Evolutionary conservation across 192 early-diverging fungal genomes (phyloP), one percentile per base, ranked within the genome.

Genomic region (Coemansia sp.): DNA sequence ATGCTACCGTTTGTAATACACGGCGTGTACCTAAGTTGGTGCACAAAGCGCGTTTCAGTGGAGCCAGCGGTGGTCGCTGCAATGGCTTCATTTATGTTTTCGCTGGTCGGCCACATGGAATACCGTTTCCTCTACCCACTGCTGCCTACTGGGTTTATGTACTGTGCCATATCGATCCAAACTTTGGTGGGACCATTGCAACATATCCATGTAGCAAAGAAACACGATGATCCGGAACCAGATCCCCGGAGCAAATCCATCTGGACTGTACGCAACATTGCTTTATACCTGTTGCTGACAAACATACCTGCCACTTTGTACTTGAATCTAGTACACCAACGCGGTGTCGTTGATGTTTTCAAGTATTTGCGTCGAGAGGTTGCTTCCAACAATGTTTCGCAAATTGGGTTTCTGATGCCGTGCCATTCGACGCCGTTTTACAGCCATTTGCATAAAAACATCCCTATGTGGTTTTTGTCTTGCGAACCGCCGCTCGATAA

Each of bases 391-490:
- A 28, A 56, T 40, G 64, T 56, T 1, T 64, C 33, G 5, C 76
- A 82, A 18, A 77, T 95, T 11, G 83, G 90, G 2, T 91, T 96
- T 63, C 68, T 97, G 36, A 98, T 96, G 94, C 97, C 97, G 7
- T 99, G 97, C 61, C 96, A 99, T 69, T 99, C 96, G 5, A 96
- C 97, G 3, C 97, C 96, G n/a, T 96, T 86, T 73, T 89, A 96
- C 60, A 90, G 90, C 48, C 85, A 90, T 73, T 20, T 98, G 6
- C 96, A 97, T 64, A 69, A 78, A 18, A 49, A 81, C 18, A 63
- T 89, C 12, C 78, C 86, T 14, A 89, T 96, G 88, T 87, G 90
- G 83, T 94, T 94, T 61, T 72, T 99, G 42, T 91, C 91, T 7
- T 99, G 96, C 75, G 94, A 96, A 48, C 97, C 97, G 28, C 96